These are phyloP conservation scores for Gaertneriomyces sp. DNA, from an alignment of 192 early-diverging fungal species.

Conservation along the genomic window DNA sequence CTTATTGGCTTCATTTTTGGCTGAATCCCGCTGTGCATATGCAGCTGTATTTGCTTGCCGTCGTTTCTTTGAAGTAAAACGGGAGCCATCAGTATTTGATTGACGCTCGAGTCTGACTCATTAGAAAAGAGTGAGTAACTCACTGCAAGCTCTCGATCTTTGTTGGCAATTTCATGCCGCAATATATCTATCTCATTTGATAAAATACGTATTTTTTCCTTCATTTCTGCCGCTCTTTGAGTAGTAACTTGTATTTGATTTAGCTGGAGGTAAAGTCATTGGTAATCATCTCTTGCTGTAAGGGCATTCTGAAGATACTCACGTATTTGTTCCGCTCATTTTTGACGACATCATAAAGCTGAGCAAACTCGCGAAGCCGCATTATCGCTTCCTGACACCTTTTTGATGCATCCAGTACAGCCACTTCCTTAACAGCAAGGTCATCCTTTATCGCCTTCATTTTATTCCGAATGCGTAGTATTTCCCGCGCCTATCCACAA, in stretches of 20 bases:
- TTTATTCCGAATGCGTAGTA: constrained; percentile 51
- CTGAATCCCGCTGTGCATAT: constrained; percentile 51
- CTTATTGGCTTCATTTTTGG: constrained; percentile 64
- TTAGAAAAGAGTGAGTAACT: not conserved
- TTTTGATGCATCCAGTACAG: constrained; percentile 49
- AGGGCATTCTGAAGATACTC: constrained; percentile 1
- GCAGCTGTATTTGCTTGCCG: constrained; percentile 53
- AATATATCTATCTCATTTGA: constrained; percentile 63
- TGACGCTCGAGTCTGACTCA: too few relatives aligned
- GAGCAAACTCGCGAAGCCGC: constrained; percentile 52
- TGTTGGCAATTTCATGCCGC: constrained; percentile 53
- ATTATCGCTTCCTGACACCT: constrained; percentile 46
- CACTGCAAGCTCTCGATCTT: constrained; percentile 57
- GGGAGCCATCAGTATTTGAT: not conserved
- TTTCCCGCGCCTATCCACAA: constrained; percentile 41
- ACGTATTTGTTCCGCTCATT: constrained; percentile 66
- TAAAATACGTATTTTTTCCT: constrained; percentile 63
- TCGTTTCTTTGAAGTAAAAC: constrained; percentile 35
- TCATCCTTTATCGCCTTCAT: constrained; percentile 47
- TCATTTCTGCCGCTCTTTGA: constrained; percentile 62
- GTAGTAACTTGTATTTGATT: constrained; percentile 58
- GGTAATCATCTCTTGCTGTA: not conserved
- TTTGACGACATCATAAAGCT: constrained; percentile 59
- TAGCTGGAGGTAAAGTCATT: constrained; percentile 26
- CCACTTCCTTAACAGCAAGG: constrained; percentile 45